Conservation (phyloP, 495 filamentous ascomycete species). For the Penicillium canariense region DNA sequence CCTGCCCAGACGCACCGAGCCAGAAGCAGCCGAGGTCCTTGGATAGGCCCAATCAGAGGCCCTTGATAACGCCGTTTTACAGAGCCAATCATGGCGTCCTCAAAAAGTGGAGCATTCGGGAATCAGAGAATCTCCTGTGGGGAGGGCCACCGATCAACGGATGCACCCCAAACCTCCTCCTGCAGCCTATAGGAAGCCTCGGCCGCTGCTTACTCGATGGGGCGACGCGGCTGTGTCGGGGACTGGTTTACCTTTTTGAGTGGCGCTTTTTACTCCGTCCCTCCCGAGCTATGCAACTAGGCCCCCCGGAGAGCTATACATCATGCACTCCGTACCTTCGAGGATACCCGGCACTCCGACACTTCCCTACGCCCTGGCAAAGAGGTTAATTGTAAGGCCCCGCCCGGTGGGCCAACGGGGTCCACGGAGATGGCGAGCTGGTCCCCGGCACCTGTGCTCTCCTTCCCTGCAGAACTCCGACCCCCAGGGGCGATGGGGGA, state of each 20-base stretch:
- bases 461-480: slow-evolving; percentile 12
- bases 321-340: no score
- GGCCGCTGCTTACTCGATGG: neutral
- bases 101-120: neutral
- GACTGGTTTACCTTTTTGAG: neutral
- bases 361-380: no score
- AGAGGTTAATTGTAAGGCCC: neutral
- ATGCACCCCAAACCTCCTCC: neutral
- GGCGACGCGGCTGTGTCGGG: no score
- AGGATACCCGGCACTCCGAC: no score
- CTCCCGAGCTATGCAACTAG: no score
- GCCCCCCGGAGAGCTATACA: no score
- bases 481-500: slow-evolving; percentile 14
- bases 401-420: neutral
- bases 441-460: slow-evolving; percentile 19
- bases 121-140: neutral
- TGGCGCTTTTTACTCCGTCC: no score
- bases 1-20: no score
- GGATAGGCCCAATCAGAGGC: neutral
- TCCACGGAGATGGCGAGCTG: neutral
- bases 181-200: neutral
- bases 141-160: neutral
- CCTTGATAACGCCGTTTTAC: neutral
- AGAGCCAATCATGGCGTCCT: neutral
- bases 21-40: no score